These are phyloP conservation scores for Acaromyces ingoldii DNA, from an alignment of 1,284 basidiomycete species.

Conservation along the genomic window DNA sequence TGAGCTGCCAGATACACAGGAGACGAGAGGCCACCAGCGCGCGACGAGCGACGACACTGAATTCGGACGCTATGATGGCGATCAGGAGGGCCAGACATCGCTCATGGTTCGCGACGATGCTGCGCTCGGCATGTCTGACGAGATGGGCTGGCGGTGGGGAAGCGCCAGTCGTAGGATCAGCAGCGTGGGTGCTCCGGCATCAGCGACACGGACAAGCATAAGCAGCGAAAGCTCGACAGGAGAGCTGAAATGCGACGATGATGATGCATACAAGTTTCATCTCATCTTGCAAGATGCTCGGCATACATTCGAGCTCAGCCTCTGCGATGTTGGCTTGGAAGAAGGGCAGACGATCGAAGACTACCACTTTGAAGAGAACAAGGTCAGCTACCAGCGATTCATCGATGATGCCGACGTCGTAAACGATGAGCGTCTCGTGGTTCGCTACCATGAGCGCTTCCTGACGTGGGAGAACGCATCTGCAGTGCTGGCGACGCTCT, in stretches of 20 bases:
- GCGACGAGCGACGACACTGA: constrained; percentile 7
- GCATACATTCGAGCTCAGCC: constrained; percentile 56
- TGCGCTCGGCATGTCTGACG: neutral
- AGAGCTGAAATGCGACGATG: constrained; percentile 53
- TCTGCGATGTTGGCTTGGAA: constrained; percentile 31
- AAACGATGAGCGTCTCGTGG: constrained; percentile 55
- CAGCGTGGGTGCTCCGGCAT: neutral
- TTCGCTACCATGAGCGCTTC: constrained; percentile 55
- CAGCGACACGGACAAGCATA: neutral
- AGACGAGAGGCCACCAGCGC: neutral
- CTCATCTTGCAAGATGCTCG: constrained; percentile 52
- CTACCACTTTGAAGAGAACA: constrained; percentile 52
- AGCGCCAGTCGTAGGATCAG: neutral
- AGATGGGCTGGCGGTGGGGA: constrained; percentile 11
- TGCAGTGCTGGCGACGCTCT: constrained; percentile 55
- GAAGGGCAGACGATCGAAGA: constrained; percentile 42
- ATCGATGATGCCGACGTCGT: constrained; percentile 54
- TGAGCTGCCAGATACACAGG: constrained; percentile 11
- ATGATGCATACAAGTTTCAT: constrained; percentile 55
- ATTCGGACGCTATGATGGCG: neutral
- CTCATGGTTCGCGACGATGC: constrained; percentile 1
- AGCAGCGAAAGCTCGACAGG: constrained; percentile 12
- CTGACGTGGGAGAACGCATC: constrained; percentile 57
- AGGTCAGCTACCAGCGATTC: constrained; percentile 57
- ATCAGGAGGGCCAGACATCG: neutral